Conservation (phyloP, 2,329 filamentous ascomycete genomes). For the Tolypocladium endophyticum region DNA sequence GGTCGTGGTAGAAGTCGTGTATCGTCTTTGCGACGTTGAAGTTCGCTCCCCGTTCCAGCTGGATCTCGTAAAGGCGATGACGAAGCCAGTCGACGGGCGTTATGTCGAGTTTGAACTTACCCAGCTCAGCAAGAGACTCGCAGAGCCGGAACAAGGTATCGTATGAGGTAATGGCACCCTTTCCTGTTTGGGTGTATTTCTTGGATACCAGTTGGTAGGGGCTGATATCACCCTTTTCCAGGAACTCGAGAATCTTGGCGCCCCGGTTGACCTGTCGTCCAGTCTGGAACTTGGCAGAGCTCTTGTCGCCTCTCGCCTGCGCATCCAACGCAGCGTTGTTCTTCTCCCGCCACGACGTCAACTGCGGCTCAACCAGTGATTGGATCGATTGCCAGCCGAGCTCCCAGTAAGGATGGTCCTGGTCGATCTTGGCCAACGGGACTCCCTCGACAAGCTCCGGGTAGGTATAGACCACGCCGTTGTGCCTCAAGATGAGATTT, state of each 20-base stretch:
- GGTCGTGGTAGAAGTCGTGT: slow-evolving; percentile 46
- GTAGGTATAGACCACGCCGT: slow-evolving; percentile 38
- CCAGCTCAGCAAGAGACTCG: slow-evolving; percentile 41
- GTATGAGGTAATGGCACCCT: slow-evolving; percentile 35
- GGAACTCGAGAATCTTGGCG: slow-evolving; percentile 38
- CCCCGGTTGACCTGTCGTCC: slow-evolving; percentile 47
- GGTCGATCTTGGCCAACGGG: slow-evolving; percentile 39
- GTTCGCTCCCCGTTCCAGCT: slow-evolving; percentile 26
- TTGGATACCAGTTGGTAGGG: slow-evolving; percentile 47
- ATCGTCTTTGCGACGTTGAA: slow-evolving; percentile 42
- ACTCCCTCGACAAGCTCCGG: slow-evolving; percentile 43
- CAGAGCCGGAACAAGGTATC: slow-evolving; percentile 47
- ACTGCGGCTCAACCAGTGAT: slow-evolving; percentile 28
- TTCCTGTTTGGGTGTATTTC: slow-evolving; percentile 31
- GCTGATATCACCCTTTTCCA: slow-evolving; percentile 38
- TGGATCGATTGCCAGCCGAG: slow-evolving; percentile 38
- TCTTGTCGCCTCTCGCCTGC: slow-evolving; percentile 17
- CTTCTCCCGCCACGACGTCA: slow-evolving; percentile 38
- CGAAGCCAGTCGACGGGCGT: slow-evolving; percentile 46
- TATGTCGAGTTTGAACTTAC: slow-evolving; percentile 41
- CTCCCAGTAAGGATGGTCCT: slow-evolving; percentile 45
- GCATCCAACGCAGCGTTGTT: slow-evolving; percentile 25
- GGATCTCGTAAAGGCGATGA: slow-evolving; percentile 43
- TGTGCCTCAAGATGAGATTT: slow-evolving; percentile 33
- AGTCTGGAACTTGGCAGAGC: slow-evolving; percentile 39